Percentiles rank a stretch among this genome's conserved stretches.
phyloP scores from a whole-genome alignment of 306 rosid species.

The Cyamopsis tetragonoloba region DNA sequence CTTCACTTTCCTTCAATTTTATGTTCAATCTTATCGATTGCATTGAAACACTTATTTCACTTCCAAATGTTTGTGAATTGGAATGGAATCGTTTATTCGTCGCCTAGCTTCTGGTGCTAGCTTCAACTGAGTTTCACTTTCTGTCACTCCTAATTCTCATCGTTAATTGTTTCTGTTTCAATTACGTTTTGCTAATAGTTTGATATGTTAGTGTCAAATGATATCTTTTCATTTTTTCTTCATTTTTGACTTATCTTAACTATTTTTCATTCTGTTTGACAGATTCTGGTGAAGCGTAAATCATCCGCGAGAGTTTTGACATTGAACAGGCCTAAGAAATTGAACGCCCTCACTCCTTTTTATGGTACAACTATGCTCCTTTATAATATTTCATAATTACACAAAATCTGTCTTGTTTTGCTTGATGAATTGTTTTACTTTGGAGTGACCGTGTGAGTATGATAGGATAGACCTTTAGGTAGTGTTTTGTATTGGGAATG shows the following conservation, averaged over 20 bases:
- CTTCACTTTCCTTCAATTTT: no score
- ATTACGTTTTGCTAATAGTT: neutral
- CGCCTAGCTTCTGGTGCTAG: no score
- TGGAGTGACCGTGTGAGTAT: neutral
- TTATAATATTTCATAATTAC: neutral
- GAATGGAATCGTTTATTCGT: no score
- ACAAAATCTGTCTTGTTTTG: neutral
- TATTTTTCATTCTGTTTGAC: neutral
- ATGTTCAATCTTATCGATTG: no score
- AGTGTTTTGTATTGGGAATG: no score
- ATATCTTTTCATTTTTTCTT: no score
- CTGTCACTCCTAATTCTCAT: no score
- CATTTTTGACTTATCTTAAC: neutral
- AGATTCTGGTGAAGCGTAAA: constrained; percentile 67
- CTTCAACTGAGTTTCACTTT: neutral
- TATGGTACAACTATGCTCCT: constrained; percentile 50
- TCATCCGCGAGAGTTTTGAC: constrained; percentile 46
- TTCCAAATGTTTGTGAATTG: neutral
- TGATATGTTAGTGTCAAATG: no score
- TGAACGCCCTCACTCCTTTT: constrained; percentile 66
- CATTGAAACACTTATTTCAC: no score
- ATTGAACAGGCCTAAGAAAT: constrained; percentile 69
- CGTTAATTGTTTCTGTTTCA: no score
- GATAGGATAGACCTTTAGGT: neutral
- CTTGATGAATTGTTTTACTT: neutral